Conservation (phyloP, 1,139 yeast species). For the Diutina rugosa region DNA sequence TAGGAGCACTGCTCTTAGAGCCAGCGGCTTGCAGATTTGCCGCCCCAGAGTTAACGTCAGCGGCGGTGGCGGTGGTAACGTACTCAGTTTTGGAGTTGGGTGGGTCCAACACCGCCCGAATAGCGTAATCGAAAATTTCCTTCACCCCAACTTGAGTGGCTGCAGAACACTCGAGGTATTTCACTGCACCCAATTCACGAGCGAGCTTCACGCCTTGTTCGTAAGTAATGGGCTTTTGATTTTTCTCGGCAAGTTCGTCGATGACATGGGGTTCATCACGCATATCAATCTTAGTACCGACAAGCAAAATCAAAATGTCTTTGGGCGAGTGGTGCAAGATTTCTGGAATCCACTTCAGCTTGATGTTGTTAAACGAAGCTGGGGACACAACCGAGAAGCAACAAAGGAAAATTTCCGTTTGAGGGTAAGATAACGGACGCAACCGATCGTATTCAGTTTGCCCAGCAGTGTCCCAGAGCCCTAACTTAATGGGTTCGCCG, state of each 20-base stretch:
- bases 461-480: conserved; percentile 97
- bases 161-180: conserved; percentile 86
- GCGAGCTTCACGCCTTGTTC: conserved; percentile 61
- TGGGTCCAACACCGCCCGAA: conserved; percentile 54
- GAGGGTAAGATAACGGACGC: conserved; percentile 86
- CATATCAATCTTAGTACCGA: conserved; percentile 81
- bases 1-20: neutral
- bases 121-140: conserved; percentile 73
- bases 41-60: neutral
- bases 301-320: conserved; percentile 61
- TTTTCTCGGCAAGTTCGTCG: conserved; percentile 56
- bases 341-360: conserved; percentile 76
- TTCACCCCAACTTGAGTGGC: conserved; percentile 80
- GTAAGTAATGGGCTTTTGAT: conserved; percentile 46
- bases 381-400: conserved; percentile 85
- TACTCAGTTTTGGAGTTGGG: conserved; percentile 15
- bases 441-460: conserved; percentile 88
- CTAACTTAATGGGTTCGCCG: conserved; percentile 69
- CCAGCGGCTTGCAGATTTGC: neutral
- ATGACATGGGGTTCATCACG: conserved; percentile 70
- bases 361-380: conserved; percentile 66
- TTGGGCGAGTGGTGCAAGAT: conserved; percentile 74
- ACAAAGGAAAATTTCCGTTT: conserved; percentile 77
- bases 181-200: conserved; percentile 58
- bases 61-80: conserved; percentile 1